Percentiles rank a stretch among this genome's conserved stretches.
These are phyloP conservation scores for Rhizopogon salebrosus DNA, from an alignment of 768 basidiomycete genomes.

Conservation along the genomic window DNA sequence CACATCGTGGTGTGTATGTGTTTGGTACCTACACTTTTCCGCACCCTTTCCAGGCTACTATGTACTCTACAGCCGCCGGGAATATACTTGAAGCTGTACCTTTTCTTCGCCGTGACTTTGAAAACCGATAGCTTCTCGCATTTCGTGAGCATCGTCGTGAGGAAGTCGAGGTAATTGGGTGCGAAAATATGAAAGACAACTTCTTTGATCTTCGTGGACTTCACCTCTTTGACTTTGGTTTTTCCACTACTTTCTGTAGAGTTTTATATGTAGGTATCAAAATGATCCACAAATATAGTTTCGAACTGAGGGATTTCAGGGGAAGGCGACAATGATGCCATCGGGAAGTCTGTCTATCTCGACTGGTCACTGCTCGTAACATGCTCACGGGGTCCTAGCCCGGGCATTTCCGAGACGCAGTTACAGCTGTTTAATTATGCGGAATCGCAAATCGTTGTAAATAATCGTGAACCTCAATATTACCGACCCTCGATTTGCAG, in stretches of 20 bases:
- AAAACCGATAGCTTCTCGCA: background rate
- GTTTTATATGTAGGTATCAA: background rate
- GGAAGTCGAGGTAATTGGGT: background rate
- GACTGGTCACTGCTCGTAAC: too few species aligned
- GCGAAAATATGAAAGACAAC: background rate
- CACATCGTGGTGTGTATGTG: too few species aligned
- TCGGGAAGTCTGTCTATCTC: too few species aligned
- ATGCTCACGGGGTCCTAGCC: background rate
- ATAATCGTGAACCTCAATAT: too few species aligned
- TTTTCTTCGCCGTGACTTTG: background rate
- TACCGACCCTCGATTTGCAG: too few species aligned
- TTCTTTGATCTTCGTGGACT: conserved; percentile 1
- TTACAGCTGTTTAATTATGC: too few species aligned
- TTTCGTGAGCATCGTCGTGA: background rate
- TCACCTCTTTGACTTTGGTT: background rate
- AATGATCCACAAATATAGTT: background rate
- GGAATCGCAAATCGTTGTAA: too few species aligned
- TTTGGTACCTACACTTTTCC: too few species aligned
- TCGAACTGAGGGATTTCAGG: background rate
- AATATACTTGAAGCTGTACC: background rate
- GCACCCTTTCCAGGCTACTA: too few species aligned
- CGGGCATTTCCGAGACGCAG: background rate
- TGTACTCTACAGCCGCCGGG: too few species aligned
- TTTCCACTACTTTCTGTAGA: background rate
- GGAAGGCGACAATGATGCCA: too few species aligned